Base-by-base conservation (phyloP, 768 basidiomycete species). In the Tylopilus cervinicoccineus region DNA sequence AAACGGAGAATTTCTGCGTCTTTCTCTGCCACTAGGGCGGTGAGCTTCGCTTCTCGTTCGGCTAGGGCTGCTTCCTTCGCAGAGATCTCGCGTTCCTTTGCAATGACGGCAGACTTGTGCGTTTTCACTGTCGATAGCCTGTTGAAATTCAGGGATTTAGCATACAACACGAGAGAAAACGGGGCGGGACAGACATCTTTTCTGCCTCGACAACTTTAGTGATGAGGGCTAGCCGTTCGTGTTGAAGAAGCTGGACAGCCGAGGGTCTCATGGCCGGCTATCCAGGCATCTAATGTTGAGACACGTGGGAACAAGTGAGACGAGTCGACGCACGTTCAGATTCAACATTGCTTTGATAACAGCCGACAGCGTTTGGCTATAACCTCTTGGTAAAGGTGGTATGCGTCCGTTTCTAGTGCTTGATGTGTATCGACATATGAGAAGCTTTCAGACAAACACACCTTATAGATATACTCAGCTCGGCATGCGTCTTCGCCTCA, bases 261-360 rank as follows among this genome's bases (percentile, higher is more conserved):
- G 88, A 90, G 2, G 89, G 90, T 32, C 90, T 80, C 85, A 89
- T 88, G 2, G 88, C 87, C 5, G 90, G 90, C 88, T 92, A 40
- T n/a, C 33, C 24, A 19, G 7, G 6, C 22, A 9, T n/a, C n/a
- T n/a, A n/a, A n/a, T n/a, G n/a, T 12, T 14, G 16, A 27, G 19
- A 33, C 29, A 17, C 34, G 9, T 12, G 34, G 20, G 5, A 11
- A 12, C 2, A 5, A 5, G 19, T 34, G 10, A 31, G 32, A 13
- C n/a, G 9, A 28, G 29, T 23, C 5, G 26, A 61, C 77, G 56
- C 59, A 92, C 91, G 58, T 91, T 91, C 13, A 91, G 72, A 64
- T 83, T 89, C 14, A 93, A 66, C 92, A 95, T 93, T 0, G 86
- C 77, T 62, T 86, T 91, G 59, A 94, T 92, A 48, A 87, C 78